Conservation (phyloP, 352 stramenopile species). For the Elongisporangium undulatum region DNA sequence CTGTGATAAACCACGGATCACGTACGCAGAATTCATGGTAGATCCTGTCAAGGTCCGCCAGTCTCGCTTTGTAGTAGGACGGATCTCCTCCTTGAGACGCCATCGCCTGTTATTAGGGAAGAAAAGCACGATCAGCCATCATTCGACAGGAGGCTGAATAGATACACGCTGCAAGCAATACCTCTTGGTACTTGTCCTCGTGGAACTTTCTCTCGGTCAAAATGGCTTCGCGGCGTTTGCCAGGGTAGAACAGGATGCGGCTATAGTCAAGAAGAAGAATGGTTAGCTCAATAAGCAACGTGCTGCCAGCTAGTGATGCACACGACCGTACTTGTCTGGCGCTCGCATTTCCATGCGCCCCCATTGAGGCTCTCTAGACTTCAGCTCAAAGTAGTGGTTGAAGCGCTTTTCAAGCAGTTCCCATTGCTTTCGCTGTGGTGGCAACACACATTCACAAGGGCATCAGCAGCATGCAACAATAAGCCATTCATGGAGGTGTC, state of each 20-base stretch:
- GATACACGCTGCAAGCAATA: conserved; percentile 3
- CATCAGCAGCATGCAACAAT: background rate
- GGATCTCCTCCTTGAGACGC: conserved; percentile 35
- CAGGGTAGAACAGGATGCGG: conserved; percentile 59
- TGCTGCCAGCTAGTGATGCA: background rate
- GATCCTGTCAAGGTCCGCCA: conserved; percentile 38
- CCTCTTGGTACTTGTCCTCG: conserved; percentile 51
- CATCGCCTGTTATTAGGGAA: conserved; percentile 18
- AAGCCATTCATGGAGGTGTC: conserved; percentile 2
- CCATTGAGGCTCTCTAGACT: conserved; percentile 36
- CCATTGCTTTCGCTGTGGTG: conserved; percentile 51
- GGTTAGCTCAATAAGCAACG: background rate
- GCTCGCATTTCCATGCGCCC: conserved; percentile 39
- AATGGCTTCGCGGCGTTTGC: conserved; percentile 56
- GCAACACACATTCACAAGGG: conserved; percentile 10
- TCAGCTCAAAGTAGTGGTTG: conserved; percentile 46
- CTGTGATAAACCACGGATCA: conserved; percentile 4
- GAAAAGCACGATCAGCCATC: background rate
- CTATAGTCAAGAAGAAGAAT: conserved; percentile 12
- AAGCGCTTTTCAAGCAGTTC: conserved; percentile 66
- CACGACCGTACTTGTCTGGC: conserved; percentile 41
- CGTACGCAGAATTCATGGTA: conserved; percentile 61
- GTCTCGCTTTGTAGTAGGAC: conserved; percentile 43
- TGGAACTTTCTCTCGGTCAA: conserved; percentile 68
- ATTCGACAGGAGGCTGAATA: background rate